Evolutionary conservation across 179 eudicot genomes (phyloP), one percentile per base, ranked within the genome.

Genomic region (Nepenthes alata): DNA sequence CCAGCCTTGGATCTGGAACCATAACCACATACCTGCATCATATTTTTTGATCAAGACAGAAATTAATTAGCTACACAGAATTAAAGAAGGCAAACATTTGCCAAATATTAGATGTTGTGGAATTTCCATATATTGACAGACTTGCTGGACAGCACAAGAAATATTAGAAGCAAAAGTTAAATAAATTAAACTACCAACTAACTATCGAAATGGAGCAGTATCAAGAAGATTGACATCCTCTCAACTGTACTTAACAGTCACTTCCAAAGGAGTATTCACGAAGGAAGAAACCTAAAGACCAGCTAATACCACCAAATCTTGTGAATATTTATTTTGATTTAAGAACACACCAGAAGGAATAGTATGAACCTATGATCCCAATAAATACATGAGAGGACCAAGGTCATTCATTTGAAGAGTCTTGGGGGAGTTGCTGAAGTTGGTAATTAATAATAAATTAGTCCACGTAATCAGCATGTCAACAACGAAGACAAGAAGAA

Each of bases 1-100:
- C 95, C 49, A 91, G 76, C 73, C 88, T 86, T 60, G 88, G 88
- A 75, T 91, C 96, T 35, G 96, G 98, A 64, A 91, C 95, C 98
- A 89, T 91, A 64, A 91, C 84, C 47, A 77, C 95, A n/a, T 70
- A 86, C 95, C 98, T 91, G 88, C 80, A 80, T 8, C 61, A 1
- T 39, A 36, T 9, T 35, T 51, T 35, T 11, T 25, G 25, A 25
- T 25, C 25, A 25, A 25, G 25, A 25, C 25, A 0, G 25, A 25
- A 25, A 25, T 25, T 25, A 25, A 25, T 25, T 25, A 25, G 25
- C 25, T 25, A 25, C 25, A 25, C 25, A 25, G 25, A 25, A 25
- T 25, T 25, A 25, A 25, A 0, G 25, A 25, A 25, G 25, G 25
- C 25, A 25, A 25, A 25, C 25, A 25, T 25, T 25, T 25, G 25